Base-by-base conservation (phyloP, 2,329 filamentous ascomycete species). In the Leptographium lundbergii region DNA sequence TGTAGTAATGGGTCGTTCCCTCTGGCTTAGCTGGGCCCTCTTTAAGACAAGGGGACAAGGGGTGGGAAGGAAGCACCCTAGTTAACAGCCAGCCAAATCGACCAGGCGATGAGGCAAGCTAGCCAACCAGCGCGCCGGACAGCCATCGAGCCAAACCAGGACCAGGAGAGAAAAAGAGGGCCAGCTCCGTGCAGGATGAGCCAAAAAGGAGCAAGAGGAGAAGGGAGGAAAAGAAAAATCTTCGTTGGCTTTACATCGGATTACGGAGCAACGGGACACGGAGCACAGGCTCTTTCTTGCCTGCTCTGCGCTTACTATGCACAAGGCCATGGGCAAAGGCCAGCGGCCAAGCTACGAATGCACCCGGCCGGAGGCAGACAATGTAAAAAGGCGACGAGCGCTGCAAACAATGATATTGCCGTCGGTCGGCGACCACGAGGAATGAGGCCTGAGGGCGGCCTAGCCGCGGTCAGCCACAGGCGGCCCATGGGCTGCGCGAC, bases 41-140 rank as follows among this genome's bases (percentile, higher is more conserved):
- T 66, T 75, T 74, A 74, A 75, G 72, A 74, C 73, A 72, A 66
- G 59, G 59, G 56, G 59, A 24, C 24, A 34, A 42, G 50, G 54
- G 48, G 36, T 47, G 47, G 27, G n/a, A 59, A 24, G 45, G 60
- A 7, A 34, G 27, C 25, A 52, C 14, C 22, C 55, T 19, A 55
- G 54, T 54, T 14, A 48, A 48, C 57, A 61, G 47, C 59, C 50
- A 45, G 14, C 45, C 47, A 59, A n/a, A n/a, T 24, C 39, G 47
- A 27, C 29, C 22, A 51, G 25, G 51, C 52, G 51, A 55, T 19
- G 51, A 55, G 52, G 22, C 14, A 51, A 45, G 32, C 32, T 24
- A 52, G 52, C 52, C 60, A 59, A 60, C 58, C 57, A 61, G 56
- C 42, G 55, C 55, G 52, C 11, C 36, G 54, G 19, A 56, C 51